These are phyloP conservation scores for Boletus rubescentipes DNA, from an alignment of 768 basidiomycete species.

Conservation along the genomic window DNA sequence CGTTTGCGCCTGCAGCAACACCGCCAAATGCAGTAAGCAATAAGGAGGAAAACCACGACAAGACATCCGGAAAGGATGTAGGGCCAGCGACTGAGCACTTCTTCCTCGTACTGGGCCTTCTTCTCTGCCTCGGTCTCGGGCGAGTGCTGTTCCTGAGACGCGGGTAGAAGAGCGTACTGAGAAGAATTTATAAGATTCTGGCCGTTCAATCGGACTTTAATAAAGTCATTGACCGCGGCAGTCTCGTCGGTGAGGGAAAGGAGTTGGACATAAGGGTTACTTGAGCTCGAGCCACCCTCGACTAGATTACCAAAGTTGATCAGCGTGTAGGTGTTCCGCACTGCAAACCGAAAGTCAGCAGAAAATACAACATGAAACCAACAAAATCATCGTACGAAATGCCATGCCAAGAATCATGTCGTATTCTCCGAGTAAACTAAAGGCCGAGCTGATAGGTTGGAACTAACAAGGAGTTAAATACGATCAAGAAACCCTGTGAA, in stretches of 20 bases:
- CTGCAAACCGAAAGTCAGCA: conserved; percentile 36
- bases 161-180: conserved; percentile 60
- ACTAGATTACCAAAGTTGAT: conserved; percentile 74
- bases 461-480: conserved; percentile 45
- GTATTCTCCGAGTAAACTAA: conserved; percentile 73
- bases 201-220: conserved; percentile 58
- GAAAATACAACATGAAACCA: background rate
- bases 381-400: conserved; percentile 51
- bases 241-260: conserved; percentile 54
- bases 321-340: conserved; percentile 73
- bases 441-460: conserved; percentile 81
- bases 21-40: conserved; percentile 55
- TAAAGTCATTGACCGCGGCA: conserved; percentile 63
- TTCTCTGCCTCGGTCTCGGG: conserved; percentile 64
- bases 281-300: conserved; percentile 44
- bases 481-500: background rate
- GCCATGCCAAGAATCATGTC: conserved; percentile 84
- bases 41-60: conserved; percentile 43
- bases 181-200: conserved; percentile 54
- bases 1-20: conserved; percentile 53
- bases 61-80: conserved; percentile 67
- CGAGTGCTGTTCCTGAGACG: conserved; percentile 56
- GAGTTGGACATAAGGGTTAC: conserved; percentile 69
- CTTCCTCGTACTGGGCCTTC: conserved; percentile 63
- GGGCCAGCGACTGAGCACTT: conserved; percentile 69